Percentiles rank a stretch among this genome's conserved stretches.
Conservation (phyloP, 179 eudicot genomes). For the Silene noctiflora region DNA sequence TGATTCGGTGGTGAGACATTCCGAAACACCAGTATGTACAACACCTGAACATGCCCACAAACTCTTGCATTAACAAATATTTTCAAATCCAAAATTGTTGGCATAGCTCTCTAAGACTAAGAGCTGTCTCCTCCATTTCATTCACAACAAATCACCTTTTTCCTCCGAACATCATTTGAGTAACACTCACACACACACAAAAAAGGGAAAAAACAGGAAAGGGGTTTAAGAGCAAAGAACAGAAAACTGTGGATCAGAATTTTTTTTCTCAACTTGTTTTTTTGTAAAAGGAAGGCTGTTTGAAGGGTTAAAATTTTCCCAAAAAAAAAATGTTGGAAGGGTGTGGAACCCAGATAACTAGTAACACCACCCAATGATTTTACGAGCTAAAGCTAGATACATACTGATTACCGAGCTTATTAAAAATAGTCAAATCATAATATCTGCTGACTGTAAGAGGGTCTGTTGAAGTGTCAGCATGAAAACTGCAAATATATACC, state of each 20-base stretch:
- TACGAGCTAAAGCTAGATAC: neutral
- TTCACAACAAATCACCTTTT: neutral
- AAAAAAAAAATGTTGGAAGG: too few species aligned
- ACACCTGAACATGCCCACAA: constrained; percentile 43
- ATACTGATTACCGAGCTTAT: constrained; percentile 1
- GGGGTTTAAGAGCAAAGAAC: neutral
- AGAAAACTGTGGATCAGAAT: neutral
- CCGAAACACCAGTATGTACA: constrained; percentile 24
- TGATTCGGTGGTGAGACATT: constrained; percentile 16
- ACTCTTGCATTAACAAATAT: constrained; percentile 26
- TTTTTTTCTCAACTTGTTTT: neutral
- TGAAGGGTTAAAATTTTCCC: too few species aligned
- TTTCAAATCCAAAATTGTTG: neutral
- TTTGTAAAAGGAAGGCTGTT: too few species aligned
- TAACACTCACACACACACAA: too few species aligned
- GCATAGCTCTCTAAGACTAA: constrained; percentile 15
- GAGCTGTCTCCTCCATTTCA: constrained; percentile 17
- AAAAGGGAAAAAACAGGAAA: neutral
- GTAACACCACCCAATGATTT: too few species aligned
- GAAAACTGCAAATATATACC: constrained; percentile 34
- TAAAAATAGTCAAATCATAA: neutral
- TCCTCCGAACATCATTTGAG: neutral
- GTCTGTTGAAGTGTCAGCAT: constrained; percentile 19
- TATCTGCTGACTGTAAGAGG: neutral
- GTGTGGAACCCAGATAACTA: too few species aligned